phyloP scores from a whole-genome alignment of 2,329 filamentous ascomycete species.

The Cladobotryum protrusum region DNA sequence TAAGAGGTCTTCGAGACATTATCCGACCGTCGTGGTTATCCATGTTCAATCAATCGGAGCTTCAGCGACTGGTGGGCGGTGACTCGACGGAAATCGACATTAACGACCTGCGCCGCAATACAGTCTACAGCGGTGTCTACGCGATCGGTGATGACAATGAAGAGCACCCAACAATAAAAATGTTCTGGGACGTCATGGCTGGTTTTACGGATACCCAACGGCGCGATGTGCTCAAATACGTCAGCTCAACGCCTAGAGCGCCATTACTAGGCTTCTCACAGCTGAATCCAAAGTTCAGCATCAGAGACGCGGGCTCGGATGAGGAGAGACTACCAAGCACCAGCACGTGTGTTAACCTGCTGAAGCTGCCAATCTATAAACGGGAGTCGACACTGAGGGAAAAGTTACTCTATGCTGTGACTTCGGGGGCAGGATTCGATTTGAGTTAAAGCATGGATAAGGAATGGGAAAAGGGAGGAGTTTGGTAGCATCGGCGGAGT shows the following conservation, averaged over 20 bases:
- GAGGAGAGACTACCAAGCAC: conserved; percentile 80
- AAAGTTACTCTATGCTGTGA: conserved; percentile 85
- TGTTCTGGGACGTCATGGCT: conserved; percentile 90
- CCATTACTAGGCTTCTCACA: conserved; percentile 85
- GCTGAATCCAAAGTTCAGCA: conserved; percentile 79
- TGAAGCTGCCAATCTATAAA: conserved; percentile 83
- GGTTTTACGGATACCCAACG: conserved; percentile 69
- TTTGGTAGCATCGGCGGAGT: conserved; percentile 16
- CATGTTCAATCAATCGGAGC: conserved; percentile 96
- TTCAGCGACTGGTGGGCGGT: conserved; percentile 88
- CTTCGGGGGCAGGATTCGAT: conserved; percentile 89
- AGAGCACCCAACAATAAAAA: conserved; percentile 77
- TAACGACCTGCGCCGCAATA: conserved; percentile 76
- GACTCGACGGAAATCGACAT: conserved; percentile 82
- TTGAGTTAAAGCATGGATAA: conserved; percentile 43
- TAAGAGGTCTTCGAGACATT: conserved; percentile 78
- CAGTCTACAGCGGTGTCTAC: conserved; percentile 82
- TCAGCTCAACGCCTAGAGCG: conserved; percentile 86
- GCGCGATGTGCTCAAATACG: conserved; percentile 86
- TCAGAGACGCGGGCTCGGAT: conserved; percentile 61
- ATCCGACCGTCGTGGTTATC: conserved; percentile 89
- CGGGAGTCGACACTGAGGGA: conserved; percentile 59
- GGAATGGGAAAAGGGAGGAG: not conserved
- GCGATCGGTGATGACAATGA: conserved; percentile 78
- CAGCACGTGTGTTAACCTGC: conserved; percentile 89